Conservation (phyloP, 1,139 yeast species). For the Sugiyamaella pinicola region DNA sequence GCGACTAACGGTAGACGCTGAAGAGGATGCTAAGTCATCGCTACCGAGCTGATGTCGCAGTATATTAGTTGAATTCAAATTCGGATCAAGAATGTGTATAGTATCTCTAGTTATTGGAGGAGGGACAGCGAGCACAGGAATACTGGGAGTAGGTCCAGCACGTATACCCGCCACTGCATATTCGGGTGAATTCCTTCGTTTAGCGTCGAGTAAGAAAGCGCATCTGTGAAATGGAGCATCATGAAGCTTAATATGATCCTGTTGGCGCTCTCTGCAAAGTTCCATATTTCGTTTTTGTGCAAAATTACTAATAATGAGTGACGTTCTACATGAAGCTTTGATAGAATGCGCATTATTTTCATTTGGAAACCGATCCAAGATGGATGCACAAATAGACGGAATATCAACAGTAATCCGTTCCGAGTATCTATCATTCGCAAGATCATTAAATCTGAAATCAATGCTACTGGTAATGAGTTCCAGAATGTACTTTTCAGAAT, state of each 20-base stretch:
- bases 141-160: constrained; percentile 56
- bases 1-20: constrained; percentile 24
- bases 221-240: constrained; percentile 85
- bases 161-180: constrained; percentile 45
- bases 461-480: constrained; percentile 43
- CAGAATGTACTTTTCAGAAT: constrained; percentile 39
- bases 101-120: constrained; percentile 55
- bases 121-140: constrained; percentile 66
- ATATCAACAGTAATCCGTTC: constrained; percentile 54
- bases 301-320: constrained; percentile 62
- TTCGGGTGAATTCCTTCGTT: constrained; percentile 46
- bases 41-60: constrained; percentile 11
- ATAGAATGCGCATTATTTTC: constrained; percentile 27
- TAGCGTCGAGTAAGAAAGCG: constrained; percentile 64
- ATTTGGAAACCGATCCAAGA: constrained; percentile 37
- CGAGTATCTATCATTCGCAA: constrained; percentile 68
- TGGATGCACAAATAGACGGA: constrained; percentile 48
- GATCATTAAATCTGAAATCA: constrained; percentile 60
- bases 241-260: constrained; percentile 62
- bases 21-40: constrained; percentile 22
- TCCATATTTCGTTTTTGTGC: constrained; percentile 55
- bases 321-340: constrained; percentile 51
- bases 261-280: constrained; percentile 56
- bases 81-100: constrained; percentile 33
- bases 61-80: constrained; percentile 7